These are phyloP conservation scores for Fusarium pininemorale DNA, from an alignment of 2,329 filamentous ascomycete genomes.

Conservation along the genomic window DNA sequence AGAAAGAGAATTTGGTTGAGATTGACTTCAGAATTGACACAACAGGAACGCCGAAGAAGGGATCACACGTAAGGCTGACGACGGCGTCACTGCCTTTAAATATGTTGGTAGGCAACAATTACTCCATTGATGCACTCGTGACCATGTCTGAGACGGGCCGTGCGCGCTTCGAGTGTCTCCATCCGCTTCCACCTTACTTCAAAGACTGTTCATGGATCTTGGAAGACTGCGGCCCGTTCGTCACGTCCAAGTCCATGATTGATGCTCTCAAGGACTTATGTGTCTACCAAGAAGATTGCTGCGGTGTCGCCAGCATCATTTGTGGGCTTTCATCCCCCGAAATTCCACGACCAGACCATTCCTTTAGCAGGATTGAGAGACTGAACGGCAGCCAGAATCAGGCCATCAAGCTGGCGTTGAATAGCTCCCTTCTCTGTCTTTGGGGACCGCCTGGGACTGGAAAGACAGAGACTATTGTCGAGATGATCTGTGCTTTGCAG, in stretches of 20 bases:
- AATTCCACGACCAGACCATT: neutral
- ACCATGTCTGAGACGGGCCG: constrained; percentile 37
- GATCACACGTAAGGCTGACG: constrained; percentile 13
- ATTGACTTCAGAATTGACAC: constrained; percentile 20
- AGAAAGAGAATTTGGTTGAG: neutral
- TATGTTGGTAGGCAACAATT: constrained; percentile 30
- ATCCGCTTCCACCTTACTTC: constrained; percentile 50
- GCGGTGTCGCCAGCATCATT: constrained; percentile 42
- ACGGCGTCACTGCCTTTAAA: constrained; percentile 4
- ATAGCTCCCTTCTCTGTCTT: constrained; percentile 48
- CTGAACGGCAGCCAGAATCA: constrained; percentile 31
- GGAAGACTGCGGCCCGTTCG: constrained; percentile 51
- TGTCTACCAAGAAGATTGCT: constrained; percentile 43
- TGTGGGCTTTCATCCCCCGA: fast-evolving
- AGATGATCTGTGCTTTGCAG: constrained; percentile 49
- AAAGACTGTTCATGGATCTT: constrained; percentile 50
- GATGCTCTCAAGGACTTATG: constrained; percentile 49
- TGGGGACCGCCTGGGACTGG: constrained; percentile 58
- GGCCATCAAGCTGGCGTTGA: constrained; percentile 37
- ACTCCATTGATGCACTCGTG: constrained; percentile 52
- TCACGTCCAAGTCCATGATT: constrained; percentile 51
- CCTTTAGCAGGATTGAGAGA: neutral
- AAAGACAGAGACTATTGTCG: constrained; percentile 54
- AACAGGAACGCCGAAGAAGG: neutral
- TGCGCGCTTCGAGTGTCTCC: constrained; percentile 49